Evolutionary conservation across 1,284 basidiomycete species (phyloP).

Genomic region (Tremellales sp.): DNA sequence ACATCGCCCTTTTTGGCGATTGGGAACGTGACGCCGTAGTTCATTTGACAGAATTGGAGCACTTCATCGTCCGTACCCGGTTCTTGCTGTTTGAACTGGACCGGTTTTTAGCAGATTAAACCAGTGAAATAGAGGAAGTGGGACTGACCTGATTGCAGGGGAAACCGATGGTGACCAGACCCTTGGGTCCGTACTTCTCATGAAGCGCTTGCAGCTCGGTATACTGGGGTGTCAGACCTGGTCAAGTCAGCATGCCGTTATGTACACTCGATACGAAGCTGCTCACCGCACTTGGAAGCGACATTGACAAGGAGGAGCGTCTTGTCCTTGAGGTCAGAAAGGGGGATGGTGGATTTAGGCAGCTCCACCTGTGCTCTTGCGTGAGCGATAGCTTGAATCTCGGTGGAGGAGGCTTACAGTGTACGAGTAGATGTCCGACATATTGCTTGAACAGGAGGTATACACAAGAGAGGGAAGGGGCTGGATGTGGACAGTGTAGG

Average conservation of each 20-base stretch:
- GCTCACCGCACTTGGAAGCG: constrained; percentile 44
- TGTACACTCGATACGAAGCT: background rate
- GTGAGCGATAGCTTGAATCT: background rate
- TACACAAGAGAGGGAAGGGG: too few relatives aligned
- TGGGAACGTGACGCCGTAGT: constrained; percentile 79
- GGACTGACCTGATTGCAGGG: constrained; percentile 78
- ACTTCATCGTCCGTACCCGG: constrained; percentile 69
- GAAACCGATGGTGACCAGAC: constrained; percentile 77
- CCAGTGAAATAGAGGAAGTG: background rate
- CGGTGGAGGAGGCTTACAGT: constrained; percentile 21
- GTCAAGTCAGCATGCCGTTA: background rate
- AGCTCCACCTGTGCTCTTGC: constrained; percentile 33
- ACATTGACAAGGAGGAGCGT: constrained; percentile 48
- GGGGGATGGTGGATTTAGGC: constrained; percentile 32
- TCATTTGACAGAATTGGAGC: constrained; percentile 55
- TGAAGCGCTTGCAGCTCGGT: constrained; percentile 76
- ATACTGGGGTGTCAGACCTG: constrained; percentile 83
- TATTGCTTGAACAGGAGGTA: too few relatives aligned
- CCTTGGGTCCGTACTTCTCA: constrained; percentile 75
- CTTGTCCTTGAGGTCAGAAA: constrained; percentile 43
- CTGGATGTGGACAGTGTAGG: background rate
- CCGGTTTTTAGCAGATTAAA: background rate
- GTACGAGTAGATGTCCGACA: constrained; percentile 46
- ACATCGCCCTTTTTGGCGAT: constrained; percentile 69
- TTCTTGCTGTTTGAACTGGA: constrained; percentile 60